Percentiles rank a stretch among this genome's conserved stretches.
Conservation (phyloP, 805 yeast species). For the Komagataella pseudopastoris region DNA sequence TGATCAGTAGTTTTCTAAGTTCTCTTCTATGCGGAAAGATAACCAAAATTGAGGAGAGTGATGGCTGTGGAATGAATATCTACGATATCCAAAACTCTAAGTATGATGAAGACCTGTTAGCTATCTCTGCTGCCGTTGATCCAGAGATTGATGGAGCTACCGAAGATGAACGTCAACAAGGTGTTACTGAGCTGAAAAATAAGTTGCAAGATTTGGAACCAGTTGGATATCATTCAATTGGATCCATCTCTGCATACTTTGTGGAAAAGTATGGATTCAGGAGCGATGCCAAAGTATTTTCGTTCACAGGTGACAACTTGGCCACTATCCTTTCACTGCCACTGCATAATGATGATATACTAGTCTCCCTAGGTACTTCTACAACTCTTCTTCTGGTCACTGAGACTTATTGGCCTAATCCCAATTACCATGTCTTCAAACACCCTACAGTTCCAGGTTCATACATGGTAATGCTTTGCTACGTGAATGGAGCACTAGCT, state of each 20-base stretch:
- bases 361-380: conserved; percentile 82
- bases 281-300: conserved; percentile 41
- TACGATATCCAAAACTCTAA: conserved; percentile 51
- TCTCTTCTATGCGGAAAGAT: conserved; percentile 55
- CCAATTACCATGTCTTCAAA: conserved; percentile 72
- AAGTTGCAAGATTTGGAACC: conserved; percentile 44
- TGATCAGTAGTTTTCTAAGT: conserved; percentile 71
- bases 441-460: conserved; percentile 71
- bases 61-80: conserved; percentile 88
- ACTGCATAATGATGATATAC: conserved; percentile 57
- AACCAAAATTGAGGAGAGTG: conserved; percentile 62
- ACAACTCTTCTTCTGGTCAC: conserved; percentile 80
- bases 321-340: conserved; percentile 83
- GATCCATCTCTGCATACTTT: conserved; percentile 47
- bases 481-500: conserved; percentile 83
- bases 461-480: conserved; percentile 93
- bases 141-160: conserved; percentile 24
- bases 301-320: conserved; percentile 85
- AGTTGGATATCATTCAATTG: conserved; percentile 33
- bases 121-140: conserved; percentile 39
- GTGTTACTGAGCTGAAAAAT: conserved; percentile 24
- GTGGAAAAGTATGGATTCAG: conserved; percentile 50
- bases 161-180: conserved; percentile 12
- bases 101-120: conserved; percentile 44
- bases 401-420: conserved; percentile 61